Evolutionary conservation across 352 stramenopile species (phyloP).

Genomic region (Globisporangium polare): DNA sequence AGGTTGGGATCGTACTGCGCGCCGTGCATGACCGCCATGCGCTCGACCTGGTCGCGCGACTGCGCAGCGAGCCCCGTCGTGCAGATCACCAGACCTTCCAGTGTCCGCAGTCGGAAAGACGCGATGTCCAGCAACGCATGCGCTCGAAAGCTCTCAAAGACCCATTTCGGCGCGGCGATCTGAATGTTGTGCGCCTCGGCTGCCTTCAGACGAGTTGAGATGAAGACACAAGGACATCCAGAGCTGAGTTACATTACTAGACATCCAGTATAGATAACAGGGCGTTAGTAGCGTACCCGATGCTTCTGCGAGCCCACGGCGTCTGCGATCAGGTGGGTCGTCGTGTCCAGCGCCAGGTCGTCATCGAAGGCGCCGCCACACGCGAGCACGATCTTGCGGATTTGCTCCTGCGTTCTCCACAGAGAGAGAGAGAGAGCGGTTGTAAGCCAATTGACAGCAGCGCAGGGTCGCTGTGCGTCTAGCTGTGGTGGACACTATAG

Average conservation of each 20-base stretch:
- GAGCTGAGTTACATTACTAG: background rate
- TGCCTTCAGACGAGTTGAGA: constrained; percentile 19
- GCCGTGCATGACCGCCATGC: constrained; percentile 33
- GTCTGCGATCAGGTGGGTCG: constrained; percentile 65
- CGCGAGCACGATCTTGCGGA: constrained; percentile 60
- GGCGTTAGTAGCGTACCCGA: constrained; percentile 24
- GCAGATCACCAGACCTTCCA: constrained; percentile 66
- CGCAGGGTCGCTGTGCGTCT: background rate
- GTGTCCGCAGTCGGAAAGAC: constrained; percentile 29
- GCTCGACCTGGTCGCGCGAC: constrained; percentile 50
- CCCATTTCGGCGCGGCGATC: constrained; percentile 48
- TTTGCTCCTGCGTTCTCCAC: constrained; percentile 41
- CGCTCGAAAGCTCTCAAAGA: constrained; percentile 63
- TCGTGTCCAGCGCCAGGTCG: constrained; percentile 36
- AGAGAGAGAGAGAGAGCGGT: background rate
- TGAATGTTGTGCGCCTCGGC: constrained; percentile 40
- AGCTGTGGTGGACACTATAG: background rate
- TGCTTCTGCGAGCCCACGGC: constrained; percentile 64
- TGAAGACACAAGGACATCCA: background rate
- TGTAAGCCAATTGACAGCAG: background rate
- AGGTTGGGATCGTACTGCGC: constrained; percentile 56
- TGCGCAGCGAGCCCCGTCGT: constrained; percentile 54
- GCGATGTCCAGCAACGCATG: constrained; percentile 35
- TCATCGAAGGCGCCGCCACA: constrained; percentile 56
- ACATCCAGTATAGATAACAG: background rate